Base-by-base conservation (phyloP, 768 basidiomycete species). In the Cystofilobasidium macerans region DNA sequence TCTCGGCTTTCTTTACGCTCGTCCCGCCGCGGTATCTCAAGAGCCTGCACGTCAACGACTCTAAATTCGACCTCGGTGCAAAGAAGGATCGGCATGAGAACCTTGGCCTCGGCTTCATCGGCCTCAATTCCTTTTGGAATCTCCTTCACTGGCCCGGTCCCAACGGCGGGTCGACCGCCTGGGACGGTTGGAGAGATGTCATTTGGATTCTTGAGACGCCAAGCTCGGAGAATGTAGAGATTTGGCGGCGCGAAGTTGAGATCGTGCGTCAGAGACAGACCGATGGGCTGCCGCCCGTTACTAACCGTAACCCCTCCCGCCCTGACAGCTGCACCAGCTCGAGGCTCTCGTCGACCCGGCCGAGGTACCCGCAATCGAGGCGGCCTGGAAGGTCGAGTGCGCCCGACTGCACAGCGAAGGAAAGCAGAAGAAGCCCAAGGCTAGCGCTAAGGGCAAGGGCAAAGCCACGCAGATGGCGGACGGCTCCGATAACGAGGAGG, bases 31-130 rank as follows among this genome's bases (percentile, higher is more conserved):
- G 79, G 16, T 91, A 89, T 72, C 82, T 92, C 20, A 80, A 83
- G 4, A 89, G 85, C 1, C 86, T 91, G 82, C 90, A 93, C 71
- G 73, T 91, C 53, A 93, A 93, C 72, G 89, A 91, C 73, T 87
- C 86, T 16, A 88, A 88, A 73, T 81, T 80, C 12, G 78, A 77
- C 1, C 71, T 83, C 16, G 81, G 79, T 3, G 85, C 85, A 16
- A 85, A 81, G 70, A 85, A 83, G 69, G 90, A 92, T 71, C 77
- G 87, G 43, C 90, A 92, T 70, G 84, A 89, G 74, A 91, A 89
- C 69, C 85, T 92, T 42, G 90, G 90, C 26, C 73, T 87, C 86
- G 88, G 72, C 69, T 86, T 80, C 7, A 45, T 56, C 38, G 45
- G 57, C 3, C 36, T 62, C 38, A 43, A 43, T 18, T 59, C 60